Evolutionary conservation across 2,329 filamentous ascomycete species (phyloP), one percentile per base, ranked within the genome.

Genomic region (Calonectria montana): DNA sequence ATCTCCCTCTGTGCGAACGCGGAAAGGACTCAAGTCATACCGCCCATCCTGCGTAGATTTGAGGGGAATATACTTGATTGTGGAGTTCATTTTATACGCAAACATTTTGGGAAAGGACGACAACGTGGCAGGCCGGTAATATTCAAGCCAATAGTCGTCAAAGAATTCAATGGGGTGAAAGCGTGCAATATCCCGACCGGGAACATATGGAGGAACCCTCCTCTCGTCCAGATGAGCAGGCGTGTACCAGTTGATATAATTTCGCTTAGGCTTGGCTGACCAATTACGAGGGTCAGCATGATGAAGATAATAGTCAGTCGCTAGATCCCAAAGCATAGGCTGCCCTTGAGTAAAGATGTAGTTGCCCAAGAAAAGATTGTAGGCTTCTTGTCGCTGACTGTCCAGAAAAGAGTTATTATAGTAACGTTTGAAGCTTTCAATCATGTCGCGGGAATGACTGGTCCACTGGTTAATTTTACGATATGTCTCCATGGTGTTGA

Each of bases 401-500:
- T 99, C 97, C 10, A 99, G 89, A 82, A 99, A 99, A 0, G 96
- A 97, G 81, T 99, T 99, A 85, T 98, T 98, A 83, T 99, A 99
- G 83, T 98, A 99, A 31, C 97, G 91, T 83, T 98, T 99, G 87
- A 99, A 98, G 82, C 95, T 98, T 84, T 99, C 97, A 25, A 99
- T 96, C 96, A 99, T 98, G 82, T 99, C 97, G 76, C 97, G 91
- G 2, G 96, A 98, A 82, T 98, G 95, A 78, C 95, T 98, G 27
- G 95, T 97, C 97, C 97, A 99, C 82, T 98, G 96, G 77, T 98
- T 98, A 82, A 98, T 97, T 84, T 98, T 98, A 69, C 97, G 94
- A 82, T 99, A 99, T 5, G 97, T 99, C 76, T 97, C 96, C 96
- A 99, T 98, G 0, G 97, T 99, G 82, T 99, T 99, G 78, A 99